Evolutionary conservation across 2,329 filamentous ascomycete genomes (phyloP).

Genomic region (Penicillium paneum): DNA sequence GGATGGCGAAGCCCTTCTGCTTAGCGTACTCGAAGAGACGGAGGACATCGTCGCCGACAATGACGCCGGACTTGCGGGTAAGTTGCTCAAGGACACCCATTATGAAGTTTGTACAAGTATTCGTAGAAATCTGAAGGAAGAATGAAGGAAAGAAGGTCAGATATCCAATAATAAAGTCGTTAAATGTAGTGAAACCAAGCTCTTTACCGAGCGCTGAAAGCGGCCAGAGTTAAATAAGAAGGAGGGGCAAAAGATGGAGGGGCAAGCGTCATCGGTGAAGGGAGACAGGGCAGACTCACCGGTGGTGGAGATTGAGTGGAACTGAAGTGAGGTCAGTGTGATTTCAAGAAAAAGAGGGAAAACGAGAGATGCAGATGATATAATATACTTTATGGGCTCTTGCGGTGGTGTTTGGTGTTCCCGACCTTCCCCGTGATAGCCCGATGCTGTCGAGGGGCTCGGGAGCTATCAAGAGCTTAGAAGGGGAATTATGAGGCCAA

Average conservation of each 20-base stretch:
- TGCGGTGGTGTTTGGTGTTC: conserved; percentile 9
- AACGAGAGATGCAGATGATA: conserved; percentile 4
- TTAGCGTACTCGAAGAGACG: conserved; percentile 85
- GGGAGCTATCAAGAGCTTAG: neutral
- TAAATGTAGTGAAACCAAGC: neutral
- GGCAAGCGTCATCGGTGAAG: conserved; percentile 28
- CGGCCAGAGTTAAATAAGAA: conserved; percentile 22
- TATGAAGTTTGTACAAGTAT: conserved; percentile 19
- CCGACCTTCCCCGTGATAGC: conserved; percentile 17
- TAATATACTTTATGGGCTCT: conserved; percentile 9
- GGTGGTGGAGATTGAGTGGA: conserved; percentile 31
- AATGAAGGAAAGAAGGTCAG: conserved; percentile 6
- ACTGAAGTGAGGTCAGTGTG: conserved; percentile 40
- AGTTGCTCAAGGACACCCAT: conserved; percentile 55
- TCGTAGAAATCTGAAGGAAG: conserved; percentile 6
- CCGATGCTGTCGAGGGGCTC: conserved; percentile 7
- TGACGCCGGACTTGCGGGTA: conserved; percentile 63
- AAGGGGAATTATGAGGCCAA: neutral
- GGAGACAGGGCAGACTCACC: conserved; percentile 30
- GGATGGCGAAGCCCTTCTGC: conserved; percentile 83
- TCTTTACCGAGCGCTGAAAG: conserved; percentile 26
- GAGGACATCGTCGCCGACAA: conserved; percentile 64
- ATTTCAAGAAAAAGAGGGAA: conserved; percentile 24
- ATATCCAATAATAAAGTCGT: conserved; percentile 13
- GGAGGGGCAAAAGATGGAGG: conserved; percentile 22